Evolutionary conservation across 2,329 filamentous ascomycete species (phyloP).

Genomic region (Penicillium rolfsii): DNA sequence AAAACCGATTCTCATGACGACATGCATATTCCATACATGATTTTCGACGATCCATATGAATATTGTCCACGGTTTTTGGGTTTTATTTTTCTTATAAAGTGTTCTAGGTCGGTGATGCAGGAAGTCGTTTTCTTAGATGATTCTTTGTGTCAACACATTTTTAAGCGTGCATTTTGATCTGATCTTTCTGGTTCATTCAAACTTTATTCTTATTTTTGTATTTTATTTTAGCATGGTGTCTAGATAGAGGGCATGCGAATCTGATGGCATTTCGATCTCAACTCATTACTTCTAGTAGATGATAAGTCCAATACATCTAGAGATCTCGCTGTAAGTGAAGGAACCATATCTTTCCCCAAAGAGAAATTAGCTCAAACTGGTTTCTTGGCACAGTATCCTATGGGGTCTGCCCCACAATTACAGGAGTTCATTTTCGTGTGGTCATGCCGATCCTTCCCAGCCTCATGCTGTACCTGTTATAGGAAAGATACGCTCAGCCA

Average conservation of each 20-base stretch:
- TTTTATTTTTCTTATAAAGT: not conserved
- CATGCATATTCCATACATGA: not conserved
- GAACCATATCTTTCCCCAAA: not conserved
- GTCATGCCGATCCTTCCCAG: not conserved
- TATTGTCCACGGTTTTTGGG: not conserved
- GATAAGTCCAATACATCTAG: not conserved
- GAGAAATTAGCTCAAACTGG: not conserved
- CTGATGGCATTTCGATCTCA: not conserved
- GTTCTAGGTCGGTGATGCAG: not conserved
- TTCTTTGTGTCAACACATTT: not conserved
- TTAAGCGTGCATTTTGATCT: not conserved
- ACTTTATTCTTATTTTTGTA: not conserved
- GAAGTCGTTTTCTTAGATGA: not conserved
- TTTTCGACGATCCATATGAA: constrained; percentile 1
- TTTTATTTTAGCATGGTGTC: not conserved
- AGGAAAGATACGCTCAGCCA: not conserved
- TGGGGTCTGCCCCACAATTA: not conserved
- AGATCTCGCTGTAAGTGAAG: not conserved
- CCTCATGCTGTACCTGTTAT: not conserved
- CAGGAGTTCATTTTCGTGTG: not conserved
- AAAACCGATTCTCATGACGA: not conserved
- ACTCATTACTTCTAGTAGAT: not conserved
- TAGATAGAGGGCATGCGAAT: not conserved
- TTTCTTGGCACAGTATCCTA: not conserved
- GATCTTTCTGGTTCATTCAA: not conserved